These are phyloP conservation scores for Omphalotus olearius DNA, from an alignment of 1,284 basidiomycete species.

Conservation along the genomic window DNA sequence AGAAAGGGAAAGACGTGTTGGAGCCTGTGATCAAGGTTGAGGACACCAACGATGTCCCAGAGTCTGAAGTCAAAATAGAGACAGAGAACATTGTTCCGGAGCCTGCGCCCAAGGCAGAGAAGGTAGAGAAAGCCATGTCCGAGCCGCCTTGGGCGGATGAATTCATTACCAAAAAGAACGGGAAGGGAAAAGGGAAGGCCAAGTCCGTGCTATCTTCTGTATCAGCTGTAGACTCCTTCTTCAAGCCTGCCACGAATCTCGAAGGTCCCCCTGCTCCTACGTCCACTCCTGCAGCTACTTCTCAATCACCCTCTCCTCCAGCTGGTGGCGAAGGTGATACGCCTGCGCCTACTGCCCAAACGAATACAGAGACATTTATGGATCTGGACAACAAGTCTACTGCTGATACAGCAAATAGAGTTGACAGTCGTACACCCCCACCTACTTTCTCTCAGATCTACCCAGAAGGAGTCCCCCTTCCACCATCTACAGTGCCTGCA, in stretches of 20 bases:
- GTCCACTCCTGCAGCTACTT: no score
- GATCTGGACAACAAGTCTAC: no score
- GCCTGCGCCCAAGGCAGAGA: not conserved
- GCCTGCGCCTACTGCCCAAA: no score
- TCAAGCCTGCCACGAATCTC: not conserved
- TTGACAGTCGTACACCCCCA: not conserved
- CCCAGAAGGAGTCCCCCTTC: not conserved
- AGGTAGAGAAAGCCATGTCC: slow-evolving; percentile 3
- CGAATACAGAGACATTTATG: no score
- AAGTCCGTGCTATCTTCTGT: slow-evolving; percentile 1
- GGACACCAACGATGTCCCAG: not conserved
- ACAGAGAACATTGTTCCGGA: not conserved
- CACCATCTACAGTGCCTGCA: not conserved
- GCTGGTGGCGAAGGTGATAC: no score
- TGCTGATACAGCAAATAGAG: no score
- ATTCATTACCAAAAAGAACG: not conserved
- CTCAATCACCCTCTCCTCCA: no score
- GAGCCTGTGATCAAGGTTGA: not conserved
- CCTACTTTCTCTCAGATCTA: slow-evolving; percentile 7
- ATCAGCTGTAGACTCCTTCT: not conserved
- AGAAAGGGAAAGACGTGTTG: not conserved
- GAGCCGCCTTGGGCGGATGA: slow-evolving; percentile 5
- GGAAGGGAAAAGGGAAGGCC: not conserved
- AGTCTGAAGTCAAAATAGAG: not conserved
- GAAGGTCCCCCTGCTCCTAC: no score